Evolutionary conservation across 192 early-diverging fungal species (phyloP).

Genomic region (Hyaloraphidium curvatum): DNA sequence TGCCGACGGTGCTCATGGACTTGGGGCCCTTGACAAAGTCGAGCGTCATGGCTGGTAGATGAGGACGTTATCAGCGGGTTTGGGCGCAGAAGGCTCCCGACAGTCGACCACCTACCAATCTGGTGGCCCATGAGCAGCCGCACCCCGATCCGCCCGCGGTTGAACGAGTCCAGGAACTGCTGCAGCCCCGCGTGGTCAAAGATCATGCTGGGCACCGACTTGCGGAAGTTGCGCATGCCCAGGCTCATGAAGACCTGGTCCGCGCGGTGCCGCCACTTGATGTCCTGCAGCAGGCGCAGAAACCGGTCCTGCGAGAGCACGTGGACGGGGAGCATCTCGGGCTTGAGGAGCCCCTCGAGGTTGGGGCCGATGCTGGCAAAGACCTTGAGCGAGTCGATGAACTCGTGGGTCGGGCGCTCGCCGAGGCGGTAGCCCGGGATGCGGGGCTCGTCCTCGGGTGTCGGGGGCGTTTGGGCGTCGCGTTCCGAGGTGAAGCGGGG

Average conservation of each 20-base stretch:
- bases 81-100: too few relatives aligned
- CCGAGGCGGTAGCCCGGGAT: background rate
- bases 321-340: too few relatives aligned
- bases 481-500: background rate
- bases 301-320: background rate
- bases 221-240: background rate
- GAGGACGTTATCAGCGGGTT: too few relatives aligned
- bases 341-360: too few relatives aligned
- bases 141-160: background rate
- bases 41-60: background rate
- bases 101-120: too few relatives aligned
- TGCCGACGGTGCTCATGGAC: background rate
- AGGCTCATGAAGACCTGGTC: constrained; percentile 1
- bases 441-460: background rate
- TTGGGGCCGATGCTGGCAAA: background rate
- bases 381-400: background rate
- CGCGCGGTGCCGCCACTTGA: background rate
- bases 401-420: background rate
- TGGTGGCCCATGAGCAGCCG: constrained; percentile 2
- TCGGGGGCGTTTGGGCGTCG: background rate
- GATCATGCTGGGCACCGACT: background rate
- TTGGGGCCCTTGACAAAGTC: background rate
- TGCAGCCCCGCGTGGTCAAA: background rate
- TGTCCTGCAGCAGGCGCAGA: background rate
- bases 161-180: background rate